Percentiles rank a stretch among this genome's conserved stretches.
phyloP scores from a whole-genome alignment of 176 grass and related monocot species.

The Oryza brachyantha region DNA sequence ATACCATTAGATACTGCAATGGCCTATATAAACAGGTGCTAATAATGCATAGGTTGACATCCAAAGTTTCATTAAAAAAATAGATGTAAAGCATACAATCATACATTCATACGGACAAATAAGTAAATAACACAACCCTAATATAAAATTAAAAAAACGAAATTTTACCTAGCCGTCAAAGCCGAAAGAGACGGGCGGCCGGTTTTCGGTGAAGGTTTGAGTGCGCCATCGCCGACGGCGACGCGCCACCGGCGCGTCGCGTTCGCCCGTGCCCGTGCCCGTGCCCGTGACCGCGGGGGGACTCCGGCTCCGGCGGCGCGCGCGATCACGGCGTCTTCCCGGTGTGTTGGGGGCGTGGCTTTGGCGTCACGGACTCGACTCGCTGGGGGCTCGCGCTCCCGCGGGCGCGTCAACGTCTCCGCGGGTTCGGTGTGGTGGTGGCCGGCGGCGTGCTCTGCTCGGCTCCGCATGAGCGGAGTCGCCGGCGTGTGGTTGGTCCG shows the following conservation, averaged over 20 bases:
- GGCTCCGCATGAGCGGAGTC: background rate
- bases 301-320: background rate
- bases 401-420: conserved; percentile 19
- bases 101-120: too few relatives aligned
- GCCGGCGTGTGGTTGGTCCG: background rate
- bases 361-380: background rate
- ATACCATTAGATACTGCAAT: too few relatives aligned
- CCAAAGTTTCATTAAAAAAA: too few relatives aligned
- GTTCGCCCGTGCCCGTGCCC: background rate
- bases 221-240: conserved; percentile 37
- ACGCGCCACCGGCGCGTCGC: conserved; percentile 28
- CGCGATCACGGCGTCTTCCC: background rate
- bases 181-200: conserved; percentile 30
- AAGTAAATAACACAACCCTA: too few relatives aligned
- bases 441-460: background rate
- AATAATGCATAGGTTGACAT: too few relatives aligned
- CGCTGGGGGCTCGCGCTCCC: too few relatives aligned
- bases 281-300: too few relatives aligned
- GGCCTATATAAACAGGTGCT: too few relatives aligned
- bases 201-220: conserved; percentile 6
- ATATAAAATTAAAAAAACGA: too few relatives aligned
- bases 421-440: background rate
- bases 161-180: background rate
- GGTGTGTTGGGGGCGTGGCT: background rate
- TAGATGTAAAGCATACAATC: too few relatives aligned